phyloP scores from a whole-genome alignment of 768 basidiomycete genomes.

The Calvatia gigantea region DNA sequence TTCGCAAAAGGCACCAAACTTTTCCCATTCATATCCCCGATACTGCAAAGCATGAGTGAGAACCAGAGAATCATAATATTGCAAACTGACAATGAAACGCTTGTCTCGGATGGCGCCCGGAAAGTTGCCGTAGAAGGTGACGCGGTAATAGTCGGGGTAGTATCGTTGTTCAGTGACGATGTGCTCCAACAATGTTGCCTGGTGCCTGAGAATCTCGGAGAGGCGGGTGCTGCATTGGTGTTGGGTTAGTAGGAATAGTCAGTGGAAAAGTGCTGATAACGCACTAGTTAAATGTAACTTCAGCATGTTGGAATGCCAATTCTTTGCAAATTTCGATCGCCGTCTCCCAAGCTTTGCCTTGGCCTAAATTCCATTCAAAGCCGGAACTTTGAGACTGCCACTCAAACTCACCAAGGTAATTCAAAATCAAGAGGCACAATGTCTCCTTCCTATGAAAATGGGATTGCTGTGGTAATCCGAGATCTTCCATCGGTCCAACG shows the following conservation, averaged over 20 bases:
- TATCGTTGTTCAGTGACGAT: conserved; percentile 82
- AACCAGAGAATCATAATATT: background rate
- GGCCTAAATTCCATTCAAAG: conserved; percentile 44
- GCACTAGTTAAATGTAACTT: conserved; percentile 89
- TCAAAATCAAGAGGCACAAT: conserved; percentile 85
- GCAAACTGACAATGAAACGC: conserved; percentile 75
- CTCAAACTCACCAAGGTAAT: conserved; percentile 70
- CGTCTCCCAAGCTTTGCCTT: conserved; percentile 97
- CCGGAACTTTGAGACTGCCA: background rate
- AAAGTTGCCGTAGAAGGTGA: conserved; percentile 92
- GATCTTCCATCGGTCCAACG: conserved; percentile 84
- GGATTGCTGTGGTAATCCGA: conserved; percentile 87
- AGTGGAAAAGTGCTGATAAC: conserved; percentile 24
- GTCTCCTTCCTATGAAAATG: conserved; percentile 95
- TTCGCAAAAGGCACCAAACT: conserved; percentile 85
- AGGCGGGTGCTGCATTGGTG: conserved; percentile 60
- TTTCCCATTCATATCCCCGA: conserved; percentile 95
- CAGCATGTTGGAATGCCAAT: conserved; percentile 81
- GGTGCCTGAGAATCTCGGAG: conserved; percentile 81
- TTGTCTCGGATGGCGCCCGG: conserved; percentile 82
- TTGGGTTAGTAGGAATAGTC: conserved; percentile 11
- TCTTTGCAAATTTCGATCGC: conserved; percentile 94
- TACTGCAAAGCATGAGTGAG: conserved; percentile 47
- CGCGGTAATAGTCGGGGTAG: conserved; percentile 91
- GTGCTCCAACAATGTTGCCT: conserved; percentile 84